A percentile compares a stretch with the other conserved stretches of the same genome.
Evolutionary conservation across 129 eudicot species (phyloP).

Genomic region (Helianthus tuberosus): DNA sequence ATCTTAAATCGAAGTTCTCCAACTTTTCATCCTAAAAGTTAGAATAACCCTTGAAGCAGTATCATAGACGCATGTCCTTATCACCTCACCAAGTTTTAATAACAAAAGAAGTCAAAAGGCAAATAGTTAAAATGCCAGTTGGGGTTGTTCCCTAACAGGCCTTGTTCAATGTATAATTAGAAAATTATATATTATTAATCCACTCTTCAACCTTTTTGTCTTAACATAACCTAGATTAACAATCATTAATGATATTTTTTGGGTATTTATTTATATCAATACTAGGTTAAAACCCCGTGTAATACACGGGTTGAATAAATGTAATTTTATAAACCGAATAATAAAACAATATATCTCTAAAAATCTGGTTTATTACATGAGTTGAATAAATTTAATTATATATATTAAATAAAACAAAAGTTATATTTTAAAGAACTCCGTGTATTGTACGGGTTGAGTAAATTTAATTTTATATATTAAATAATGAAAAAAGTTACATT

Average conservation of each 20-base stretch:
- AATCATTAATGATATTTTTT: neutral
- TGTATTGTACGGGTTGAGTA: no score
- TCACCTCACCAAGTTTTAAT: neutral
- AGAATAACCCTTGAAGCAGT: neutral
- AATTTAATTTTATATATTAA: no score
- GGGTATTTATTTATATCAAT: no score
- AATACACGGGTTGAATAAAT: no score
- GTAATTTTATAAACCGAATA: no score
- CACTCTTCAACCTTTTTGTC: slow-evolving; percentile 8
- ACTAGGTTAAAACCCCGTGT: no score
- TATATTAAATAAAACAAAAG: no score
- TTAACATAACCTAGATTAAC: neutral
- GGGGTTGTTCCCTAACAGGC: slow-evolving; percentile 41
- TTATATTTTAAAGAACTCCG: no score
- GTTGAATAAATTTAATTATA: no score
- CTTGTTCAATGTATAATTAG: slow-evolving; percentile 25
- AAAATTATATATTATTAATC: neutral
- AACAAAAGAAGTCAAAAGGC: slow-evolving; percentile 32
- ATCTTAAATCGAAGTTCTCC: neutral
- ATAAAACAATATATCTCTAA: no score
- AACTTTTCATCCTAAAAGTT: neutral
- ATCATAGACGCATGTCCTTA: slow-evolving; percentile 16
- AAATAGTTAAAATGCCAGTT: slow-evolving; percentile 35
- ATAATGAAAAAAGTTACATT: no score
- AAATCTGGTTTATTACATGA: no score